Evolutionary conservation across 495 filamentous ascomycete genomes (phyloP).

Genomic region (Penicillium steckii): DNA sequence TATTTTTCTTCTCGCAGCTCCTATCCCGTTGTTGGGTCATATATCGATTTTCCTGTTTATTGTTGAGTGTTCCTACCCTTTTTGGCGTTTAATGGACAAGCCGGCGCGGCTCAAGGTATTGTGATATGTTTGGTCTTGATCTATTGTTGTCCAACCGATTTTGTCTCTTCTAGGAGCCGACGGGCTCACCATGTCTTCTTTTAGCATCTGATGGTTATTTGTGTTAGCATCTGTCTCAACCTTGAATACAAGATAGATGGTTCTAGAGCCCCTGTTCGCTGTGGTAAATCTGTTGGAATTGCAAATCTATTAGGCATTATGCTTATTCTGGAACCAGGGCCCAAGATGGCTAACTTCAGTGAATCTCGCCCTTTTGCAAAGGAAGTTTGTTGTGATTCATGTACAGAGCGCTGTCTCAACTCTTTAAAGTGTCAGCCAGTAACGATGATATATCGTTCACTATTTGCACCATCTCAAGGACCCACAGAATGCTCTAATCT

Average conservation of each 20-base stretch:
- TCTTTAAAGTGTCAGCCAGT: too few relatives aligned
- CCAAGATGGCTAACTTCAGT: too few relatives aligned
- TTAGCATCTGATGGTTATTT: slow-evolving; percentile 8
- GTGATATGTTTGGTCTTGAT: slow-evolving; percentile 6
- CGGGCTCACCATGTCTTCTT: slow-evolving; percentile 1
- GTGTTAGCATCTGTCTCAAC: neutral
- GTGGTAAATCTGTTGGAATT: neutral
- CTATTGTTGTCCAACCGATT: neutral
- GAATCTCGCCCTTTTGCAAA: too few relatives aligned
- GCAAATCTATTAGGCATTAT: too few relatives aligned
- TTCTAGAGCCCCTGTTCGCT: neutral
- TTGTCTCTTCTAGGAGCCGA: slow-evolving; percentile 1
- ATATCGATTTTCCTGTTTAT: slow-evolving; percentile 13
- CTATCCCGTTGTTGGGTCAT: slow-evolving; percentile 12
- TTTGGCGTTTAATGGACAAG: slow-evolving; percentile 19
- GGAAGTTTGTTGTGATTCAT: too few relatives aligned
- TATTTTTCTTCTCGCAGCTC: slow-evolving; percentile 2
- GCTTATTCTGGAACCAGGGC: too few relatives aligned
- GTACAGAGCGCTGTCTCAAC: too few relatives aligned
- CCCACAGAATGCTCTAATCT: too few relatives aligned
- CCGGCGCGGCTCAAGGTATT: slow-evolving; percentile 7
- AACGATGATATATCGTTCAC: too few relatives aligned
- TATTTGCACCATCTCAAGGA: too few relatives aligned
- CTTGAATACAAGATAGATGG: slow-evolving; percentile 4
- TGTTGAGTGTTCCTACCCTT: slow-evolving; percentile 6